Percentiles rank a stretch among this genome's conserved stretches.
Conservation (phyloP, 768 basidiomycete genomes). For the Omphalotus guepiniiformis region DNA sequence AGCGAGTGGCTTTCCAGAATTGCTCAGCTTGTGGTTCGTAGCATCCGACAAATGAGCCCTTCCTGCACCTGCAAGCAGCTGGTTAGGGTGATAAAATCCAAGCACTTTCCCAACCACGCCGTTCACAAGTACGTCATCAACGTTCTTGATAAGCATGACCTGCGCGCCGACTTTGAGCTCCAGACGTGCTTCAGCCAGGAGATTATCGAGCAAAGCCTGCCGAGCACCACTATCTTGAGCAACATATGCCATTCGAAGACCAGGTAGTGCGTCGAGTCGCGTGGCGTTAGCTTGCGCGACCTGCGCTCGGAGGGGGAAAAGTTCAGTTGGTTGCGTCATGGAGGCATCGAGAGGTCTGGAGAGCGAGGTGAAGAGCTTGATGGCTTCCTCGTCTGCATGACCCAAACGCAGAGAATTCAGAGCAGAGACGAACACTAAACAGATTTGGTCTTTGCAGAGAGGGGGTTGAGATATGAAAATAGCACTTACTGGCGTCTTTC, state of each 20-base stretch:
- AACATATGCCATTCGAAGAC: constrained; percentile 37
- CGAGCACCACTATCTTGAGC: constrained; percentile 49
- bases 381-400: constrained; percentile 17
- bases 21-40: background rate
- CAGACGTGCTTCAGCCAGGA: constrained; percentile 64
- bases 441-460: background rate
- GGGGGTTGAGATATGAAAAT: background rate
- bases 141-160: no score
- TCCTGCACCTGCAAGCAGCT: no score
- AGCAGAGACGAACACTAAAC: constrained; percentile 64
- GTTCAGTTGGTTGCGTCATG: constrained; percentile 40
- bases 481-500: constrained; percentile 55
- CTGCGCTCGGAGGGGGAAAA: constrained; percentile 64
- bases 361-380: constrained; percentile 17
- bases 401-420: constrained; percentile 74
- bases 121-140: no score
- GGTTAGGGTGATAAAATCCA: no score
- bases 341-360: constrained; percentile 10
- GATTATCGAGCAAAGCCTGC: constrained; percentile 49
- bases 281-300: constrained; percentile 62
- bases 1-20: background rate
- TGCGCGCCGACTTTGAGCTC: no score
- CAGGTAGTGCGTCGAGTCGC: constrained; percentile 46
- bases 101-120: no score
- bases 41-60: constrained; percentile 16